Conservation (phyloP, 257 asterid species). For the Solanum sejunctum region DNA sequence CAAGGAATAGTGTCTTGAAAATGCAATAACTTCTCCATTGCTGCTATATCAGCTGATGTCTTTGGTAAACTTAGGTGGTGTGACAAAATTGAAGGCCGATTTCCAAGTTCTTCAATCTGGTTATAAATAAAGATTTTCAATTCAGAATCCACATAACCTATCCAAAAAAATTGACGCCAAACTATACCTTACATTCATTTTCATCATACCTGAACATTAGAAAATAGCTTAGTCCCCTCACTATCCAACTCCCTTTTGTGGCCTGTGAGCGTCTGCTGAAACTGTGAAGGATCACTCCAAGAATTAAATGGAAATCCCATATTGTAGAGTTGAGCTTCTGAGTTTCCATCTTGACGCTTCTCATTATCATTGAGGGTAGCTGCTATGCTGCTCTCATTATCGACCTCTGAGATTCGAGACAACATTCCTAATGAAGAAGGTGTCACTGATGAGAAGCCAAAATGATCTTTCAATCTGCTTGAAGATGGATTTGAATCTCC, state of each 20-base stretch:
- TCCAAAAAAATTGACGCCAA: background rate
- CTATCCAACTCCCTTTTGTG: slow-evolving; percentile 51
- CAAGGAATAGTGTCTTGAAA: slow-evolving; percentile 63
- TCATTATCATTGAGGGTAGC: slow-evolving; percentile 5
- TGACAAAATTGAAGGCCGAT: slow-evolving; percentile 34
- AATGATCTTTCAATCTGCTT: slow-evolving; percentile 9
- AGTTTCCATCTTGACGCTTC: slow-evolving; percentile 14
- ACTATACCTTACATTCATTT: background rate
- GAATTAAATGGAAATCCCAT: slow-evolving; percentile 34
- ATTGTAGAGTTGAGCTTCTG: slow-evolving; percentile 24
- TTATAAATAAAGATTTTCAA: background rate
- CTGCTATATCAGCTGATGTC: slow-evolving; percentile 34
- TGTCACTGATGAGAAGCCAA: slow-evolving; percentile 16
- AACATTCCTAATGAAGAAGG: slow-evolving; percentile 37
- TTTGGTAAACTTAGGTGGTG: slow-evolving; percentile 65
- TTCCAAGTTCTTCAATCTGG: slow-evolving; percentile 33
- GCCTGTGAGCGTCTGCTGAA: slow-evolving; percentile 18
- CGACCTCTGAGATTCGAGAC: slow-evolving; percentile 46
- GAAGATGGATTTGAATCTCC: slow-evolving; percentile 21
- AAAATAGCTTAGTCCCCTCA: slow-evolving; percentile 20
- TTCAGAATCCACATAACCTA: background rate
- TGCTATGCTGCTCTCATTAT: slow-evolving; percentile 19
- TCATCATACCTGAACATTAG: slow-evolving; percentile 25
- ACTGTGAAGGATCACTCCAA: slow-evolving; percentile 46
- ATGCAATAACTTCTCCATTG: slow-evolving; percentile 61